phyloP scores from a whole-genome alignment of 129 eudicot species.

The Centrapalus pauciflorus region DNA sequence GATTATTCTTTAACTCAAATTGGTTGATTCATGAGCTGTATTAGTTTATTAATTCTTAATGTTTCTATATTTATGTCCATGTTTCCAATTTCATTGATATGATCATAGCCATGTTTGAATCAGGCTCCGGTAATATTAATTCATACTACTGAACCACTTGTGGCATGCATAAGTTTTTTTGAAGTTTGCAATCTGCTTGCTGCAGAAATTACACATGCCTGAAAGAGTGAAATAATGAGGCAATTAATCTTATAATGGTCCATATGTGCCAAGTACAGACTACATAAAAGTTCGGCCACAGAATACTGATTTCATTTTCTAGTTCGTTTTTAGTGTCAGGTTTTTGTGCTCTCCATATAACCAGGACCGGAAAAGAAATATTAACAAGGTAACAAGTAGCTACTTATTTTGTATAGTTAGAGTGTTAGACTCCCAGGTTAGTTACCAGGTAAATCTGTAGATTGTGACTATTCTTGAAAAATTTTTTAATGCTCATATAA shows the following conservation, averaged over 20 bases:
- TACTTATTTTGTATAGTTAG: neutral
- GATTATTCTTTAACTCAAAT: neutral
- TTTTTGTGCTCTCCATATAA: neutral
- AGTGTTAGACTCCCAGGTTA: neutral
- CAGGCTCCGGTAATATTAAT: neutral
- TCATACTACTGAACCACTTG: neutral
- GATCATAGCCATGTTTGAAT: neutral
- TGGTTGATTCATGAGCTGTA: neutral
- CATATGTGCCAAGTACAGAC: neutral
- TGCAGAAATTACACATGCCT: neutral
- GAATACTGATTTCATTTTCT: neutral
- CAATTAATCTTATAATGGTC: neutral
- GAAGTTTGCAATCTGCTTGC: neutral
- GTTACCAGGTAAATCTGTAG: neutral
- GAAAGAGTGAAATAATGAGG: neutral
- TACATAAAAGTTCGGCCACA: neutral
- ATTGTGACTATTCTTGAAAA: constrained; percentile 5
- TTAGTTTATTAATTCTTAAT: constrained; percentile 1
- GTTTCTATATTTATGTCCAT: neutral
- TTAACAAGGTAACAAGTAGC: constrained; percentile 11
- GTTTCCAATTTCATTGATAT: neutral
- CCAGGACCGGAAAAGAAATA: neutral
- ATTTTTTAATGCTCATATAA: neutral
- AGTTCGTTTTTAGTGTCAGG: neutral
- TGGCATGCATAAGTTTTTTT: neutral